phyloP scores from a whole-genome alignment of 2,329 filamentous ascomycete genomes.

The Macrophomina phaseolina region DNA sequence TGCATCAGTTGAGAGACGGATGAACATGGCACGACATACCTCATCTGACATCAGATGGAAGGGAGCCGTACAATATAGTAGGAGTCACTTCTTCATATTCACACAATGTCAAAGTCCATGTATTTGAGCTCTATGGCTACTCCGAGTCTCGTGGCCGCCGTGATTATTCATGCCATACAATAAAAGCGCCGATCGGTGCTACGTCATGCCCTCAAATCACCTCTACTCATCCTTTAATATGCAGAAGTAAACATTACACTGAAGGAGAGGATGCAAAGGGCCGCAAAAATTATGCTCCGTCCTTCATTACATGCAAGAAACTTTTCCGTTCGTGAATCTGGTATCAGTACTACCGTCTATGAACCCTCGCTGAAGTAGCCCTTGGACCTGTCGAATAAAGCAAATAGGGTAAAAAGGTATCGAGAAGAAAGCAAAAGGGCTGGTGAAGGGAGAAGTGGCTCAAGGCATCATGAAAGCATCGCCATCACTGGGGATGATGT shows the following conservation, averaged over 20 bases:
- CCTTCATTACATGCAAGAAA: slow-evolving; percentile 16
- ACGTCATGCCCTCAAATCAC: neutral
- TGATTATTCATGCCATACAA: slow-evolving; percentile 13
- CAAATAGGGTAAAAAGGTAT: neutral
- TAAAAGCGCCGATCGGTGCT: neutral
- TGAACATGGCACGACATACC: too few relatives aligned
- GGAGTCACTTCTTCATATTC: too few relatives aligned
- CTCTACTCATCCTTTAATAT: neutral
- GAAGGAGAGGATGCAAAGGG: neutral
- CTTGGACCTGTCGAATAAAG: neutral
- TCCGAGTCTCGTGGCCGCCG: neutral
- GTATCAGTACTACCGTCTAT: slow-evolving; percentile 19
- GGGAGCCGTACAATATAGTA: too few relatives aligned
- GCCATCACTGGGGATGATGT: neutral
- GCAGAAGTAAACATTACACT: slow-evolving; percentile 24
- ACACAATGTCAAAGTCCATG: too few relatives aligned
- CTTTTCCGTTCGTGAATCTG: slow-evolving; percentile 21
- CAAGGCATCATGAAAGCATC: slow-evolving; percentile 24
- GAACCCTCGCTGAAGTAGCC: slow-evolving; percentile 2
- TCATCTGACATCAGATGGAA: too few relatives aligned
- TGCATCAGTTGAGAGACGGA: too few relatives aligned
- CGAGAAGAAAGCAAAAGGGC: neutral
- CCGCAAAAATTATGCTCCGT: neutral
- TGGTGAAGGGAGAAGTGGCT: neutral
- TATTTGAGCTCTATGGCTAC: too few relatives aligned